Conservation (phyloP, 768 basidiomycete genomes). For the Russula lepida region DNA sequence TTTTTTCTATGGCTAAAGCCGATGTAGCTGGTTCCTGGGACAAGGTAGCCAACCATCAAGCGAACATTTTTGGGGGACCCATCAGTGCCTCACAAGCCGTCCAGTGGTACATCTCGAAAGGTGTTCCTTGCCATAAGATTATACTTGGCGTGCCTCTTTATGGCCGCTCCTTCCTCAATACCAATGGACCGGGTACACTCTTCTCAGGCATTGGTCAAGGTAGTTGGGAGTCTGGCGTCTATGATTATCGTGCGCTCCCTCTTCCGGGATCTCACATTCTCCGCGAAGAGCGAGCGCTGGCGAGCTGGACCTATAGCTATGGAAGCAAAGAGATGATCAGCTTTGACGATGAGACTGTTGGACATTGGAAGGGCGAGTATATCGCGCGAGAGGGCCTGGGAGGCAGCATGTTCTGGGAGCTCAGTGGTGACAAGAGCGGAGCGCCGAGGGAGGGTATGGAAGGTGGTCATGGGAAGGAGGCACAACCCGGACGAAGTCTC, state of each 20-base stretch:
- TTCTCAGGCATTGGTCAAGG: slow-evolving; percentile 82
- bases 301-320: slow-evolving; percentile 81
- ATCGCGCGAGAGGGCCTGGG: slow-evolving; percentile 69
- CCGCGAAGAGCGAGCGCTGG: slow-evolving; percentile 56
- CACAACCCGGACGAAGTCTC: slow-evolving; percentile 60
- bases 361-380: slow-evolving; percentile 67
- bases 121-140: slow-evolving; percentile 71
- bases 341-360: slow-evolving; percentile 68
- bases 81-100: slow-evolving; percentile 59
- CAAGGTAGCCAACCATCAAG: slow-evolving; percentile 66
- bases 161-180: slow-evolving; percentile 83
- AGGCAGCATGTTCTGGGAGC: slow-evolving; percentile 94
- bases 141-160: slow-evolving; percentile 91
- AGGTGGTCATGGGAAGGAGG: slow-evolving; percentile 62
- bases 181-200: slow-evolving; percentile 68
- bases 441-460: slow-evolving; percentile 61
- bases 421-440: slow-evolving; percentile 77
- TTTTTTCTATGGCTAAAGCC: slow-evolving; percentile 9
- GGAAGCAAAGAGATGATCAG: slow-evolving; percentile 71
- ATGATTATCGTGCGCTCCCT: slow-evolving; percentile 89
- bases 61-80: slow-evolving; percentile 65
- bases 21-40: slow-evolving; percentile 71
- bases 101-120: slow-evolving; percentile 58
- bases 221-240: slow-evolving; percentile 85
- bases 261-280: slow-evolving; percentile 58